phyloP scores from a whole-genome alignment of 2,329 filamentous ascomycete species.

The Neurospora sp. region DNA sequence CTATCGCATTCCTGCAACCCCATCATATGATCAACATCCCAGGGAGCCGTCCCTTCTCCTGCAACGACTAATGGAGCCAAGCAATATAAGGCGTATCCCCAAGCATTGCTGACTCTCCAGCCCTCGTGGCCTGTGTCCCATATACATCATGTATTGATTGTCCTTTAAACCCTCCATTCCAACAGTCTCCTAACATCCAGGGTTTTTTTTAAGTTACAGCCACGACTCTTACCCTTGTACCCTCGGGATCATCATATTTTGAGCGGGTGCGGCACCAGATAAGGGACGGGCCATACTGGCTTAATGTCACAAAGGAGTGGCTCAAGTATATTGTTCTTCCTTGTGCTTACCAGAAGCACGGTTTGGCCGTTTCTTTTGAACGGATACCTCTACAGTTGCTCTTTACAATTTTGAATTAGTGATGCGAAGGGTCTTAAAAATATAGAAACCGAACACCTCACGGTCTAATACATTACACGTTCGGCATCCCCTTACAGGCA shows the following conservation, averaged over 20 bases:
- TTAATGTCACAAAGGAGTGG: background rate
- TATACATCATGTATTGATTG: background rate
- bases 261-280: background rate
- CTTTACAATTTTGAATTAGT: no score
- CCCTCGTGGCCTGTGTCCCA: background rate
- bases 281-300: background rate
- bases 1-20: no score
- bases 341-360: background rate
- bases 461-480: background rate
- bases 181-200: background rate
- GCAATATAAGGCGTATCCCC: no score
- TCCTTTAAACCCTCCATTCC: background rate
- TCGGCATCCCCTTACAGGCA: no score
- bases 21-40: no score
- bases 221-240: background rate
- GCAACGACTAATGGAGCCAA: no score
- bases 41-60: no score
- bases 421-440: background rate
- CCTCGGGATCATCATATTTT: background rate
- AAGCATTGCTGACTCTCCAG: no score
- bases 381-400: background rate
- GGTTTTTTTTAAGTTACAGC: background rate
- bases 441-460: background rate
- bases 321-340: background rate
- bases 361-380: background rate